Percentiles rank a stretch among this genome's conserved stretches.
Evolutionary conservation across 768 basidiomycete genomes (phyloP).

Genomic region (Suillus americanus): DNA sequence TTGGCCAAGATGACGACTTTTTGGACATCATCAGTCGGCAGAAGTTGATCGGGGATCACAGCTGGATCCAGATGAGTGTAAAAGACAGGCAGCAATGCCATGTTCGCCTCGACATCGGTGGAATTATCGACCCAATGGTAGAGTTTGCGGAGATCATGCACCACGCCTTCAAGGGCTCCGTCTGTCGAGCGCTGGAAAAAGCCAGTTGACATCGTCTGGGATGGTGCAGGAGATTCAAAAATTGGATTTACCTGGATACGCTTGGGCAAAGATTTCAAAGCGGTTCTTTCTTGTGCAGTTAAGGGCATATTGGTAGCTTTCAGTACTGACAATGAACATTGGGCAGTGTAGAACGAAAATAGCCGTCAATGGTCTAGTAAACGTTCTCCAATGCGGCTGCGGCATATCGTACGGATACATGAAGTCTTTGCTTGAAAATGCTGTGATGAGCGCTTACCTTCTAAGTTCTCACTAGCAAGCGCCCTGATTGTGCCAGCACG

Average conservation of each 20-base stretch:
- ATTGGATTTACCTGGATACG: not conserved
- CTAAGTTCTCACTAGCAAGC: not conserved
- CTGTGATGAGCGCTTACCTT: constrained; percentile 2
- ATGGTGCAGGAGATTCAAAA: not conserved
- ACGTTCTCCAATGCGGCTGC: not conserved
- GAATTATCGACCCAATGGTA: not conserved
- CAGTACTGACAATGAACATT: not conserved
- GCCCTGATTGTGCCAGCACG: not conserved
- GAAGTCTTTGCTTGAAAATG: constrained; percentile 1
- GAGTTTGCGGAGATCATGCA: constrained; percentile 1
- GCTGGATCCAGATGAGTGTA: constrained; percentile 6
- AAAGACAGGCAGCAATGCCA: constrained; percentile 4
- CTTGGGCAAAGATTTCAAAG: not conserved
- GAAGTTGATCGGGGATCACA: constrained; percentile 2
- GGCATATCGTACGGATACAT: not conserved
- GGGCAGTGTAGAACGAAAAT: not conserved
- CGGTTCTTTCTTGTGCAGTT: constrained; percentile 3
- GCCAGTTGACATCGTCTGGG: not conserved
- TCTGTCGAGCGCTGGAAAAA: not conserved
- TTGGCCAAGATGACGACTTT: constrained; percentile 1
- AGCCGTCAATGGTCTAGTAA: not conserved
- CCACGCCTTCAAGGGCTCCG: not conserved
- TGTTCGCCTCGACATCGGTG: not conserved
- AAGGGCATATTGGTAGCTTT: not conserved
- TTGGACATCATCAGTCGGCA: not conserved